Percentiles rank a stretch among this genome's conserved stretches.
These are phyloP conservation scores for Gardenia jasminoides DNA, from an alignment of 257 asterid genomes.

Conservation along the genomic window DNA sequence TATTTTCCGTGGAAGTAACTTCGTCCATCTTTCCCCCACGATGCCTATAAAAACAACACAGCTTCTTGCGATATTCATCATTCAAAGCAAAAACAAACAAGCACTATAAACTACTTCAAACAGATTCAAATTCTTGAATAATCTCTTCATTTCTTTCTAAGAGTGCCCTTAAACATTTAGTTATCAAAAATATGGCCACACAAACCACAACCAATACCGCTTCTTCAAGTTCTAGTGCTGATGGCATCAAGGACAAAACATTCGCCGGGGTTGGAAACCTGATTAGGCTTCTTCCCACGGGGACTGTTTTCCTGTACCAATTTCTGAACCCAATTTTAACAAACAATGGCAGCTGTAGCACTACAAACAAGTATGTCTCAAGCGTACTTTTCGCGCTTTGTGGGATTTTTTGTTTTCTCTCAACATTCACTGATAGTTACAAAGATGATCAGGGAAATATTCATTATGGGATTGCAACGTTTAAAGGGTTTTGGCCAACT, in stretches of 20 bases:
- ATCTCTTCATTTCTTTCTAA: background rate
- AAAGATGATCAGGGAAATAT: slow-evolving; percentile 44
- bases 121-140: background rate
- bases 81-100: background rate
- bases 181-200: background rate
- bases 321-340: slow-evolving; percentile 79
- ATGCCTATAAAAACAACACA: background rate
- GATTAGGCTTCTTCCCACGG: slow-evolving; percentile 69
- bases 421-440: slow-evolving; percentile 83
- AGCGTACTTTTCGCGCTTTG: slow-evolving; percentile 38
- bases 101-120: background rate
- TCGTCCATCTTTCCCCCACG: background rate
- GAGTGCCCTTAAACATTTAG: background rate
- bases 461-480: slow-evolving; percentile 65
- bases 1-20: slow-evolving; percentile 42
- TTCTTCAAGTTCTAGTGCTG: background rate
- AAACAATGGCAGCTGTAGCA: slow-evolving; percentile 67
- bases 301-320: slow-evolving; percentile 59
- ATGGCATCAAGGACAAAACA: slow-evolving; percentile 23
- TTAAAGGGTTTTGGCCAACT: slow-evolving; percentile 69
- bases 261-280: slow-evolving; percentile 61
- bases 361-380: slow-evolving; percentile 52
- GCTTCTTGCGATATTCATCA: background rate
- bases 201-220: background rate
- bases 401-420: slow-evolving; percentile 57